Evolutionary conservation across 176 grass and related monocot species (phyloP).

Genomic region (Oryza glumipatula): DNA sequence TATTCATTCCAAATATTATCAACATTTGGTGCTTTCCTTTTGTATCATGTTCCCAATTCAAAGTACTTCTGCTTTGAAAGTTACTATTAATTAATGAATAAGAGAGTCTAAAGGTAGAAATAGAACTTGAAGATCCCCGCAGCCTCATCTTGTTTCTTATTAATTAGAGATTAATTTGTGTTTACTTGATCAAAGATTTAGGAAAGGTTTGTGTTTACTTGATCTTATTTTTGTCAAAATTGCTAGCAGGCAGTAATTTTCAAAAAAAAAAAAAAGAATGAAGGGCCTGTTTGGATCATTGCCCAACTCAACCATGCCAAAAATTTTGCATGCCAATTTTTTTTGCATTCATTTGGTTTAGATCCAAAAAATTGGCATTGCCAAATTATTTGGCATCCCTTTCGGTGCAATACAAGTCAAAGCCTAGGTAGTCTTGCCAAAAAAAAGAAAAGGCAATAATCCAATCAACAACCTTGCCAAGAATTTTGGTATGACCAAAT

Average conservation of each 20-base stretch:
- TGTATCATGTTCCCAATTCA: not conserved
- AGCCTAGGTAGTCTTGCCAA: no score
- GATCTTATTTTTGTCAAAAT: not conserved
- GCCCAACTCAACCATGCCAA: no score
- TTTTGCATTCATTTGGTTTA: no score
- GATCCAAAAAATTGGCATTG: no score
- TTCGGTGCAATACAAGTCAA: no score
- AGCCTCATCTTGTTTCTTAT: slow-evolving; percentile 13
- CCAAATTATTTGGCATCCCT: no score
- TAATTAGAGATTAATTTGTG: not conserved
- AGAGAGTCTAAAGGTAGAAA: not conserved
- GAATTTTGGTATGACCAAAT: no score
- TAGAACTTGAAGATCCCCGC: not conserved
- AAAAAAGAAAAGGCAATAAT: no score
- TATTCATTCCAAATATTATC: slow-evolving; percentile 12
- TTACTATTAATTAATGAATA: no score
- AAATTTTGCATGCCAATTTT: no score
- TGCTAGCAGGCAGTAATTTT: slow-evolving; percentile 14
- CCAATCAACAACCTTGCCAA: no score
- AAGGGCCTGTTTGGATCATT: no score
- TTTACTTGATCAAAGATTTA: not conserved
- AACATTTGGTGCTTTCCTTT: not conserved
- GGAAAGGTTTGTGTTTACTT: not conserved
- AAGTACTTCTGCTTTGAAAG: slow-evolving; percentile 26
- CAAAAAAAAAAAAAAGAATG: not conserved